Evolutionary conservation across 2,329 filamentous ascomycete species (phyloP).

Genomic region (Beauveria brongniartii): DNA sequence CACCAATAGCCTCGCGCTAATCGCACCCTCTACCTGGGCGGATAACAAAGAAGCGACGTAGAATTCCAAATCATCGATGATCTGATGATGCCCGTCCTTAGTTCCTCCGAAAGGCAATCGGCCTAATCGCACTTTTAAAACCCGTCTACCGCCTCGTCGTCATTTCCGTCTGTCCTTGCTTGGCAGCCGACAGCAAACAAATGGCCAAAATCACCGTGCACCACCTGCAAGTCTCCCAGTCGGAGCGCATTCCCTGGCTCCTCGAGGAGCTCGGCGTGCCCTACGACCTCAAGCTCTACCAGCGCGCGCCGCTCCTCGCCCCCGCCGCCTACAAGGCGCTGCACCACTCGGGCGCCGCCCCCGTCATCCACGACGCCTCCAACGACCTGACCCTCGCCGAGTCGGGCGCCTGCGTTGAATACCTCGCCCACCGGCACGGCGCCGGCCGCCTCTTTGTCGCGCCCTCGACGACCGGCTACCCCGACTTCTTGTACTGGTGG

Average conservation of each 20-base stretch:
- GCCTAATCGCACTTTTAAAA: not conserved
- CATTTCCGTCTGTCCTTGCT: not conserved
- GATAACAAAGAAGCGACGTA: not conserved
- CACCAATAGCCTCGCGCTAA: not conserved
- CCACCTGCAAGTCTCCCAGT: constrained; percentile 51
- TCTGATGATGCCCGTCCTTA: not conserved
- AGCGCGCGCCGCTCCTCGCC: constrained; percentile 25
- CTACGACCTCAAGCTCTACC: constrained; percentile 16
- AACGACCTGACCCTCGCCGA: constrained; percentile 48
- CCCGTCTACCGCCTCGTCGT: not conserved
- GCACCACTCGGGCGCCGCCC: constrained; percentile 47
- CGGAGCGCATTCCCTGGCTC: constrained; percentile 56
- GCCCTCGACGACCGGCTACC: constrained; percentile 40
- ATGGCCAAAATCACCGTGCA: constrained; percentile 32
- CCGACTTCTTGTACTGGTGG: constrained; percentile 58
- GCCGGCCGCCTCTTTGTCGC: constrained; percentile 38
- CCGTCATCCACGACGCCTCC: constrained; percentile 49
- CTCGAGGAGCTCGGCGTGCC: constrained; percentile 53
- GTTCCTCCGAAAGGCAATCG: not conserved
- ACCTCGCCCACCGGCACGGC: constrained; percentile 48
- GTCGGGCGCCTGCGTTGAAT: constrained; percentile 51
- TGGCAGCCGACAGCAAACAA: not conserved
- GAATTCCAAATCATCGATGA: not conserved
- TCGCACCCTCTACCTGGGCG: not conserved
- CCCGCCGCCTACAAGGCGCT: constrained; percentile 32